Percentiles rank a stretch among this genome's conserved stretches.
These are phyloP conservation scores for Mycena haematopus DNA, from an alignment of 768 basidiomycete species.

Conservation along the genomic window DNA sequence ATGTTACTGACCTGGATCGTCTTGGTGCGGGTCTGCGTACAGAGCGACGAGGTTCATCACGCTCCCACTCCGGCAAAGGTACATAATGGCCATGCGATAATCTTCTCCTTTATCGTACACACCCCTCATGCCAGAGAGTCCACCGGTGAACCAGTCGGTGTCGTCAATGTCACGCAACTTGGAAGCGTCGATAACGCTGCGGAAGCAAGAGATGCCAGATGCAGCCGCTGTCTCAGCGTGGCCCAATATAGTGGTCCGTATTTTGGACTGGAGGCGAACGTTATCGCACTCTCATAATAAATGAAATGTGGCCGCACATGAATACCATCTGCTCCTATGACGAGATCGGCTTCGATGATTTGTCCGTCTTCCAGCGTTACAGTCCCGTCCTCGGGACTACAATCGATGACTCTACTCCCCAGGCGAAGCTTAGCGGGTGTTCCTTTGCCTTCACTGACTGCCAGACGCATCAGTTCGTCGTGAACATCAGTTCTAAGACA, in stretches of 20 bases:
- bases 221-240: not conserved
- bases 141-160: slow-evolving; percentile 18
- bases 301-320: slow-evolving; percentile 2
- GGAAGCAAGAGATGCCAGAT: slow-evolving; percentile 20
- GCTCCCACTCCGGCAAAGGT: slow-evolving; percentile 15
- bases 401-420: slow-evolving; percentile 8
- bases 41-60: slow-evolving; percentile 17
- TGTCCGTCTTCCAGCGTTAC: slow-evolving; percentile 44
- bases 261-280: slow-evolving; percentile 7
- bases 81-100: slow-evolving; percentile 3
- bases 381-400: slow-evolving; percentile 35
- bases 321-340: slow-evolving; percentile 46
- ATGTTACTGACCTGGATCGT: slow-evolving; percentile 12
- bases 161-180: slow-evolving; percentile 7
- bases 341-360: slow-evolving; percentile 40
- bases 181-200: slow-evolving; percentile 18
- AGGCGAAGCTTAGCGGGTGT: slow-evolving; percentile 13
- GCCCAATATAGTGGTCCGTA: slow-evolving; percentile 18
- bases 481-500: slow-evolving; percentile 18
- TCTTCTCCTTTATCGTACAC: not conserved
- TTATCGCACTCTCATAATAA: not conserved
- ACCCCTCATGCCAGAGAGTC: slow-evolving; percentile 5
- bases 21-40: slow-evolving; percentile 16
- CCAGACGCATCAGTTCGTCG: slow-evolving; percentile 20
- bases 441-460: slow-evolving; percentile 14